Base-by-base conservation (phyloP, 352 stramenopile genomes). In the Phytophthora quininea region DNA sequence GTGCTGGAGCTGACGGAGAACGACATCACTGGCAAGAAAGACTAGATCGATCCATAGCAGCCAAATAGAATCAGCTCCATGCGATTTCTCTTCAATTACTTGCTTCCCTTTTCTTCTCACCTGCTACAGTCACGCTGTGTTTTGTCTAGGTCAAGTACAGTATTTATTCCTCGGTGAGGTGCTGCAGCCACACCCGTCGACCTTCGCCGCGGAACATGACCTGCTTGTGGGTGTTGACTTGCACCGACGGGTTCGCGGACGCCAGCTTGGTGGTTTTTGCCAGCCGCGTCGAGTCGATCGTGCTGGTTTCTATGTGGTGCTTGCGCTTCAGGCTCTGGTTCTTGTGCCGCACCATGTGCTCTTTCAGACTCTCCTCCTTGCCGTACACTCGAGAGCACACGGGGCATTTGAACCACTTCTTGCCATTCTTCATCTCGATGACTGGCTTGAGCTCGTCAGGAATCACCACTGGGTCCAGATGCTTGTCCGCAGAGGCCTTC, bases 291-390 rank as follows among this genome's bases (percentile, higher is more conserved):
- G 87, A 81, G 73, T 95, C 88, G 58, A 96, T 89, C 48, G 64
- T 84, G 69, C 75, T 90, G 27, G 79, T 92, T 64, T 93, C 86
- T 64, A 95, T 95, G 71, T 96, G 86, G 58, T 90, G 49, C 64
- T 92, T 93, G 72, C 88, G 86, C 60, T 96, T 95, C 72, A 90
- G 88, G 71, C 76, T 94, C 64, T 96, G 88, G 58, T 96, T 96
- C 51, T 90, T 69, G 70, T 96, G 88, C 4, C 88, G 82, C 37
- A 79, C 66, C 86, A 95, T 95, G 76, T 96, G 88, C 70, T 95
- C 86, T 1, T 57, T 61, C 27, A 91, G 74, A 9, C 63, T 74
- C n/a, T 92, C 85, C 48, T 87, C 72, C 62, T 93, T 95, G 42
- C 82, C 82, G 62, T 95, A 96, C 73, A 89, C 78, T 24, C 86